Evolutionary conservation across 371 early-diverging fungal genomes (phyloP).

Genomic region (Antonospora locustae): DNA sequence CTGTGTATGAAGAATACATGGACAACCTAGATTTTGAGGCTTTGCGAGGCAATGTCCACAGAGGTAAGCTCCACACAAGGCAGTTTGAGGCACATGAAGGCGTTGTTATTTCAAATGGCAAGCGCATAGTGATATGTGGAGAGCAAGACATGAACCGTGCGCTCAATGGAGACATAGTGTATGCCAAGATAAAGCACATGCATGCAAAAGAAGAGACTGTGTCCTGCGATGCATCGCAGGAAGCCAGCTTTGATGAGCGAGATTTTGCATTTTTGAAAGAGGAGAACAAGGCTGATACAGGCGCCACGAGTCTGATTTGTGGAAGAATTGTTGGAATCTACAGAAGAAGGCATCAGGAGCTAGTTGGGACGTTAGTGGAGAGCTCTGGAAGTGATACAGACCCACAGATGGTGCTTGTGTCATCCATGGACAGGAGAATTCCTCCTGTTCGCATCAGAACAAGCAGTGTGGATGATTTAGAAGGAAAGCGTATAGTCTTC

Average conservation of each 20-base stretch:
- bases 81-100: slow-evolving; percentile 24
- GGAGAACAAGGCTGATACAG: background rate
- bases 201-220: slow-evolving; percentile 6
- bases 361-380: slow-evolving; percentile 20
- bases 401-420: slow-evolving; percentile 20
- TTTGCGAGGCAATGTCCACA: slow-evolving; percentile 1
- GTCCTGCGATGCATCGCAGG: background rate
- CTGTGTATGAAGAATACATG: slow-evolving; percentile 16
- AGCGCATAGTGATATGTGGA: slow-evolving; percentile 12
- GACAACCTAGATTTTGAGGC: background rate
- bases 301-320: background rate
- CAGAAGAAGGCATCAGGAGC: slow-evolving; percentile 13
- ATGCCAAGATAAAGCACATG: slow-evolving; percentile 21
- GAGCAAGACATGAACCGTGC: slow-evolving; percentile 40
- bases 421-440: slow-evolving; percentile 36
- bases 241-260: background rate
- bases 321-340: slow-evolving; percentile 36
- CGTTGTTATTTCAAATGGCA: slow-evolving; percentile 6
- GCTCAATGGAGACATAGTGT: slow-evolving; percentile 44
- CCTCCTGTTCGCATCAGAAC: slow-evolving; percentile 25
- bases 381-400: slow-evolving; percentile 9
- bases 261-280: background rate
- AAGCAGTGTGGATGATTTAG: slow-evolving; percentile 11
- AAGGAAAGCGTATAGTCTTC: slow-evolving; percentile 18
- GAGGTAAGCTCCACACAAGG: slow-evolving; percentile 13